phyloP scores from a whole-genome alignment of 345 rosid species.

The Boechera stricta region DNA sequence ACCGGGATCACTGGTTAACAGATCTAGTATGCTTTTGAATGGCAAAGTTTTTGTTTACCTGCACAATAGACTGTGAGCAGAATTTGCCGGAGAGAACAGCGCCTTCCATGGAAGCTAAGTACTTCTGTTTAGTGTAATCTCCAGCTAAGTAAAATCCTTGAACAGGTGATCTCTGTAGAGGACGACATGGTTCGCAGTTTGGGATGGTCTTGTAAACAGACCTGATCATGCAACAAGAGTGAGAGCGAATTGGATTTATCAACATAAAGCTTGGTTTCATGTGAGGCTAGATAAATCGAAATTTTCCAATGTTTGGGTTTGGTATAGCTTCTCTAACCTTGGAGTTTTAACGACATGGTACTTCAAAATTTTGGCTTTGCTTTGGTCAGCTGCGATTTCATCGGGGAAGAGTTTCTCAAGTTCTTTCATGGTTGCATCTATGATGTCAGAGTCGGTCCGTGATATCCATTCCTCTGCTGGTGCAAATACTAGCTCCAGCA shows the following conservation, averaged over 20 bases:
- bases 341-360: conserved; percentile 95
- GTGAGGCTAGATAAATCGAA: conserved; percentile 5
- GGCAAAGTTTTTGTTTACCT: conserved; percentile 51
- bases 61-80: conserved; percentile 80
- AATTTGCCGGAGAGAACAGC: conserved; percentile 94
- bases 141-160: conserved; percentile 91
- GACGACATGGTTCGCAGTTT: conserved; percentile 90
- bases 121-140: conserved; percentile 95
- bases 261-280: too few species aligned
- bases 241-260: too few species aligned
- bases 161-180: conserved; percentile 86
- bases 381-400: conserved; percentile 86
- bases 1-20: background rate
- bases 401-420: conserved; percentile 92
- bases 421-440: conserved; percentile 93
- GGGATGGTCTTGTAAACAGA: conserved; percentile 93
- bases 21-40: background rate
- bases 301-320: background rate
- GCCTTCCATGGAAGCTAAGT: conserved; percentile 98
- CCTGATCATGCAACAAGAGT: conserved; percentile 50
- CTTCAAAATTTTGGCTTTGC: conserved; percentile 88
- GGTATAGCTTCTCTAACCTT: conserved; percentile 56
- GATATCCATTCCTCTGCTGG: conserved; percentile 98
- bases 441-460: conserved; percentile 73
- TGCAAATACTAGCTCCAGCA: conserved; percentile 96